Percentiles rank a stretch among this genome's conserved stretches.
These are phyloP conservation scores for Symbiodinium natans DNA, from an alignment of 73 alveolate genomes.

Conservation along the genomic window DNA sequence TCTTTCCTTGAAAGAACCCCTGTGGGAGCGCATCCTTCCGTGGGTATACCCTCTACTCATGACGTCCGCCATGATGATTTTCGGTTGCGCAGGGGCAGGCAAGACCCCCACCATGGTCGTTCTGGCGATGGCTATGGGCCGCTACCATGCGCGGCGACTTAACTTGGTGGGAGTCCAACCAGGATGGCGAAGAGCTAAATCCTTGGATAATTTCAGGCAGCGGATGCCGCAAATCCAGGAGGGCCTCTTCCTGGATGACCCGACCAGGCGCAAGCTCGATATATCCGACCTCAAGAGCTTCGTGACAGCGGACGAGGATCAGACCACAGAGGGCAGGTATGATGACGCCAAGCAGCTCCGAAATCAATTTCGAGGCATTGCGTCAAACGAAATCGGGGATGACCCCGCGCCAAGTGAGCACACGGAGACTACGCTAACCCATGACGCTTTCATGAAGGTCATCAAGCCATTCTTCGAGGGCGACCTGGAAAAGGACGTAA, in stretches of 20 bases:
- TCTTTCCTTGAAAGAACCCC: neutral
- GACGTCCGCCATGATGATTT: neutral
- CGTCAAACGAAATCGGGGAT: neutral
- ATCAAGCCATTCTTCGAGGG: too few species aligned
- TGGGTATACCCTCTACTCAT: constrained; percentile 26
- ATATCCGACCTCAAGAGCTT: neutral
- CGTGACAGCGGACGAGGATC: neutral
- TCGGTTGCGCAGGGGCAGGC: constrained; percentile 34
- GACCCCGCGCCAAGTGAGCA: too few species aligned
- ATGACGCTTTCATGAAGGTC: too few species aligned
- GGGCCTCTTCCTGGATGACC: neutral
- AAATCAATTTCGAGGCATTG: neutral
- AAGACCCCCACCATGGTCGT: neutral
- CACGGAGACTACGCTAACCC: too few species aligned
- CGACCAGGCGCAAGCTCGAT: neutral
- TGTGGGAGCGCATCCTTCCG: neutral
- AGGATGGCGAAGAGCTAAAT: constrained; percentile 39
- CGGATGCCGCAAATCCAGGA: neutral
- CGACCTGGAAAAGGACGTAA: too few species aligned
- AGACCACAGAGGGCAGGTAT: neutral
- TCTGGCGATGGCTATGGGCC: constrained; percentile 19
- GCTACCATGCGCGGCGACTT: neutral
- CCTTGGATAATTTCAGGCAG: constrained; percentile 11
- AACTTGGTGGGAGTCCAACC: neutral
- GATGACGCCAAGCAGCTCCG: neutral